Evolutionary conservation across 2,329 filamentous ascomycete genomes (phyloP).

Genomic region (Trichoderma citrinoviride): DNA sequence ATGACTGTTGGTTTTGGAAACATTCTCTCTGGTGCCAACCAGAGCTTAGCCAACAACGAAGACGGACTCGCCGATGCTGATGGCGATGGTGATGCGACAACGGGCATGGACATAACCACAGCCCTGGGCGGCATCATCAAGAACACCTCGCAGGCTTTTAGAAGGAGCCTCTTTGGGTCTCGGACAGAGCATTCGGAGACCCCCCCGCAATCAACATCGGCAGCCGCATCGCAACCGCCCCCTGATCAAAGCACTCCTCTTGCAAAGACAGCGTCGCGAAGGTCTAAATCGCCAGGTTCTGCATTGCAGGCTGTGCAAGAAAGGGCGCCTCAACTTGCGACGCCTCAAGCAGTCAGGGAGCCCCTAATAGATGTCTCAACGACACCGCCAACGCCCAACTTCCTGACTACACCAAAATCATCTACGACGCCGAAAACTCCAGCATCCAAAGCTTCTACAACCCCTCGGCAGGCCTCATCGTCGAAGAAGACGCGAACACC

Average conservation of each 20-base stretch:
- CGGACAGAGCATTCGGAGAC: slow-evolving; percentile 52
- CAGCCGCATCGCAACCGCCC: slow-evolving; percentile 28
- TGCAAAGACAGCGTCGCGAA: slow-evolving; percentile 34
- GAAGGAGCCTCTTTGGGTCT: slow-evolving; percentile 58
- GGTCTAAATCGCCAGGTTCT: slow-evolving; percentile 48
- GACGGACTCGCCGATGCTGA: slow-evolving; percentile 20
- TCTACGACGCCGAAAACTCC: not conserved
- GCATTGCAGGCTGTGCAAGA: slow-evolving; percentile 53
- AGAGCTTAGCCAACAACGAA: slow-evolving; percentile 16
- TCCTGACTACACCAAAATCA: slow-evolving; percentile 23
- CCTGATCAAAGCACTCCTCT: slow-evolving; percentile 24
- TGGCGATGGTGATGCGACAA: slow-evolving; percentile 1
- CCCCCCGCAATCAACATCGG: slow-evolving; percentile 39
- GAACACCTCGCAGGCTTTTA: slow-evolving; percentile 36
- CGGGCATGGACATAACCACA: slow-evolving; percentile 64
- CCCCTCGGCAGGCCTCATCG: slow-evolving; percentile 8
- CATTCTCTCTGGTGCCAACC: slow-evolving; percentile 43
- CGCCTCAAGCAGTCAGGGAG: not conserved
- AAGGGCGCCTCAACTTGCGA: slow-evolving; percentile 44
- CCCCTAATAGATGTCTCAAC: slow-evolving; percentile 11
- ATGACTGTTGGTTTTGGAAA: slow-evolving; percentile 58
- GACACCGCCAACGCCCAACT: slow-evolving; percentile 25
- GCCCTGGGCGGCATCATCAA: slow-evolving; percentile 61
- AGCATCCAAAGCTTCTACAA: slow-evolving; percentile 23
- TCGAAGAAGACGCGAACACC: not conserved